A percentile compares a stretch with the other conserved stretches of the same genome.
Evolutionary conservation across 2,329 filamentous ascomycete species (phyloP).

Genomic region (Cercospora berteroae): DNA sequence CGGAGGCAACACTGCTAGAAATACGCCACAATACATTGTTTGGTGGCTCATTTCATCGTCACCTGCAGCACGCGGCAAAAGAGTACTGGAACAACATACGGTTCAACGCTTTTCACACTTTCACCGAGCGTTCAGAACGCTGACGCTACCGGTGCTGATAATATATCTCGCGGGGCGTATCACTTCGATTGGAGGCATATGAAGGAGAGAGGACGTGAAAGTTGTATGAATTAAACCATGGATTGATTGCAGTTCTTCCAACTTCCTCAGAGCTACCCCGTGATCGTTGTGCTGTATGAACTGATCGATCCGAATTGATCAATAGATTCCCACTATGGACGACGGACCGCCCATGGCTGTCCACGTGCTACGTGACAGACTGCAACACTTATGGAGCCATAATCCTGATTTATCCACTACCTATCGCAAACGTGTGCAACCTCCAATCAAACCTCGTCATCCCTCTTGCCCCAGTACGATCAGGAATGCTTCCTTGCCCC

Average conservation of each 20-base stretch:
- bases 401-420: constrained; percentile 16
- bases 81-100: background rate
- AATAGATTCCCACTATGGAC: background rate
- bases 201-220: background rate
- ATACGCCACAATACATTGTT: background rate
- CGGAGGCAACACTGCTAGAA: background rate
- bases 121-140: background rate
- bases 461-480: constrained; percentile 9
- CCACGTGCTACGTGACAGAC: background rate
- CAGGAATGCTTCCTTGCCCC: constrained; percentile 12
- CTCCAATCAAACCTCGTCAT: constrained; percentile 18
- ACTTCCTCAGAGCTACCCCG: background rate
- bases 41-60: background rate
- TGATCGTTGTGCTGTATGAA: background rate
- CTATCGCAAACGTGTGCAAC: constrained; percentile 19
- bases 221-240: background rate
- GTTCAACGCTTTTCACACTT: background rate
- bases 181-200: background rate
- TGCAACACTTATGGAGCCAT: background rate
- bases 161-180: background rate
- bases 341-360: background rate
- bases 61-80: background rate
- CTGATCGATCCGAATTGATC: background rate
- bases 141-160: background rate
- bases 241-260: background rate